Conservation (phyloP, 257 asterid species). For the Misopates orontium region DNA sequence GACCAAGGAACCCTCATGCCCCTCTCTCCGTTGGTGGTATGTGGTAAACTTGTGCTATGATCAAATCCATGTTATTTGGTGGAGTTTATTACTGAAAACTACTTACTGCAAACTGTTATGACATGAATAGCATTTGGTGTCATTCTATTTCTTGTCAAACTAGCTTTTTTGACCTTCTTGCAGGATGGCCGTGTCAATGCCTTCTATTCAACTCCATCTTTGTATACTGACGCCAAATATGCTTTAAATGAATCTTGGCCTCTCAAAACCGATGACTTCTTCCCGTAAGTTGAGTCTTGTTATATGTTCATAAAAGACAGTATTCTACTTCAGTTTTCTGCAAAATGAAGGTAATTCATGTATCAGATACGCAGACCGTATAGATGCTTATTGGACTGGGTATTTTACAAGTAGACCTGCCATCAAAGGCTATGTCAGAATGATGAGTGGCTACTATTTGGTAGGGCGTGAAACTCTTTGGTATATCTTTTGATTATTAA, state of each 20-base stretch:
- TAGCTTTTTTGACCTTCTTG: slow-evolving; percentile 20
- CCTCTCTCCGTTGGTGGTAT: too few species aligned
- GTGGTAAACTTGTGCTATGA: too few species aligned
- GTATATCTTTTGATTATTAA: slow-evolving; percentile 16
- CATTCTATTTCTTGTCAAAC: slow-evolving; percentile 14
- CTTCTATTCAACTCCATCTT: slow-evolving; percentile 86
- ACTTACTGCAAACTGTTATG: slow-evolving; percentile 1
- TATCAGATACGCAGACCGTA: slow-evolving; percentile 88
- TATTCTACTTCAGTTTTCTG: slow-evolving; percentile 11
- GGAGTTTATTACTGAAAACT: not conserved
- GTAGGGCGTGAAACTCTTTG: slow-evolving; percentile 40
- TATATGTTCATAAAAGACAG: not conserved
- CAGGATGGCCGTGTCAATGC: slow-evolving; percentile 99
- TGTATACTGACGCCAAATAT: slow-evolving; percentile 88
- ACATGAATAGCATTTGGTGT: not conserved
- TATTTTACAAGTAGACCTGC: slow-evolving; percentile 93
- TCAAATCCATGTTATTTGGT: too few species aligned
- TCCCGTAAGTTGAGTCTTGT: slow-evolving; percentile 69
- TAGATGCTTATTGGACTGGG: slow-evolving; percentile 95
- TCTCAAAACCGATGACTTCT: slow-evolving; percentile 81
- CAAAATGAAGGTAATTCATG: slow-evolving; percentile 23
- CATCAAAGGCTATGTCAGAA: slow-evolving; percentile 81
- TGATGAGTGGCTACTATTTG: slow-evolving; percentile 87
- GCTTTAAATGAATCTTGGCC: slow-evolving; percentile 88
- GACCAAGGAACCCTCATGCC: too few species aligned